Conservation (phyloP, 2,329 filamentous ascomycete species). For the Plenodomus lindquistii region DNA sequence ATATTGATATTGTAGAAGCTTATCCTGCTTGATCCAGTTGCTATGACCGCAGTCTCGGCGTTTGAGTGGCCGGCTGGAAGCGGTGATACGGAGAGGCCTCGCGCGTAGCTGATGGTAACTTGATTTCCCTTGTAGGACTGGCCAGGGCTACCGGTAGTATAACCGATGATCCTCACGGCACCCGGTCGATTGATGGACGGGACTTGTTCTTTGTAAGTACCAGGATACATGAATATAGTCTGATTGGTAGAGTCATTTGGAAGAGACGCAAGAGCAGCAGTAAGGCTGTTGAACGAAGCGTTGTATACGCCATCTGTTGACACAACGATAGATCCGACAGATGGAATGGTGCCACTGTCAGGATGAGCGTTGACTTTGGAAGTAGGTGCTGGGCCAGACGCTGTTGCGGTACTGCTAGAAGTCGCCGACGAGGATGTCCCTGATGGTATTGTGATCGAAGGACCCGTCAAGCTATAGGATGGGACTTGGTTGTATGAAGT, state of each 20-base stretch:
- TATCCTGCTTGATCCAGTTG: constrained; percentile 53
- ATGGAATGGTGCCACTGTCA: constrained; percentile 48
- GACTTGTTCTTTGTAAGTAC: constrained; percentile 63
- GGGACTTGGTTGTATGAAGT: constrained; percentile 46
- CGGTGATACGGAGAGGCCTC: constrained; percentile 48
- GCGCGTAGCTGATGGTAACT: constrained; percentile 54
- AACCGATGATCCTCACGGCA: constrained; percentile 60
- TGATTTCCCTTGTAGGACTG: constrained; percentile 56
- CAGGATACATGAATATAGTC: constrained; percentile 63
- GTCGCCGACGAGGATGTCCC: constrained; percentile 11
- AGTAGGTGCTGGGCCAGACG: constrained; percentile 25
- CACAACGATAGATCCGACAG: constrained; percentile 49
- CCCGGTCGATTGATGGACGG: constrained; percentile 53
- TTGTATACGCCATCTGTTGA: constrained; percentile 38
- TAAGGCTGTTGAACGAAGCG: constrained; percentile 40
- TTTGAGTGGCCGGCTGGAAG: constrained; percentile 44
- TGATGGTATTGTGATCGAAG: constrained; percentile 3
- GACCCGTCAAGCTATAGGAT: constrained; percentile 19
- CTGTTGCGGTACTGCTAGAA: constrained; percentile 5
- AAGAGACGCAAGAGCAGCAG: constrained; percentile 42
- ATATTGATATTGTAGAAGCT: constrained; percentile 65
- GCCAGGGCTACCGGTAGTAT: constrained; percentile 53
- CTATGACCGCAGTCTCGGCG: constrained; percentile 55
- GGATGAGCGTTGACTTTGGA: constrained; percentile 44
- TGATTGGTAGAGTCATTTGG: constrained; percentile 48